Conservation (phyloP, 257 asterid genomes). For the Solanum pennellii region DNA sequence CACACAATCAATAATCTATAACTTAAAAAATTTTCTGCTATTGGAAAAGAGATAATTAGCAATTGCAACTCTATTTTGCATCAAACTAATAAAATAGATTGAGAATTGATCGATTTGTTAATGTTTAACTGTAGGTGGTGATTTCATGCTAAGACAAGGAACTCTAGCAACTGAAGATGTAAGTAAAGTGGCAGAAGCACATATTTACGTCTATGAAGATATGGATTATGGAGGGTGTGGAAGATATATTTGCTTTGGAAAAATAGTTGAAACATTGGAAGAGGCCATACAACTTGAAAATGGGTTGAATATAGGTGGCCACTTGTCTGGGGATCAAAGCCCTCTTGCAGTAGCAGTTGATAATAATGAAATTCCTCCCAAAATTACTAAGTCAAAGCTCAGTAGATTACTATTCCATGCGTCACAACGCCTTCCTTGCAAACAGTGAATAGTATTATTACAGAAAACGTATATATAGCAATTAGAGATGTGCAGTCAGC, state of each 20-base stretch:
- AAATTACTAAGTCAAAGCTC: constrained; percentile 2
- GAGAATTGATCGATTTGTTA: background rate
- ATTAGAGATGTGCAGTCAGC: background rate
- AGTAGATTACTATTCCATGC: constrained; percentile 5
- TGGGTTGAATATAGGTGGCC: constrained; percentile 6
- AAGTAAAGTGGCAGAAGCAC: constrained; percentile 13
- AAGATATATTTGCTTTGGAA: constrained; percentile 16
- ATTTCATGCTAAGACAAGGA: constrained; percentile 9
- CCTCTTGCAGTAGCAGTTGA: background rate
- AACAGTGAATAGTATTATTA: background rate
- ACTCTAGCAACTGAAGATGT: constrained; percentile 15
- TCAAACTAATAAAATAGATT: background rate
- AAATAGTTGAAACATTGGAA: constrained; percentile 4
- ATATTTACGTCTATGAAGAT: constrained; percentile 9
- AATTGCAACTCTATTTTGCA: background rate
- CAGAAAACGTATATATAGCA: background rate
- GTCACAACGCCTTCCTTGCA: constrained; percentile 5
- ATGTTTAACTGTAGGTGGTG: constrained; percentile 2
- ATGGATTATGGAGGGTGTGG: constrained; percentile 24
- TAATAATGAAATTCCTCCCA: background rate
- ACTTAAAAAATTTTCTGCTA: background rate
- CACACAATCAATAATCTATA: background rate
- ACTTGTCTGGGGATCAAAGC: constrained; percentile 4
- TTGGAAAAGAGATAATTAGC: background rate
- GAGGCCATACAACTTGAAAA: constrained; percentile 13